Conservation (phyloP, 768 basidiomycete species). For the Russula sp. region DNA sequence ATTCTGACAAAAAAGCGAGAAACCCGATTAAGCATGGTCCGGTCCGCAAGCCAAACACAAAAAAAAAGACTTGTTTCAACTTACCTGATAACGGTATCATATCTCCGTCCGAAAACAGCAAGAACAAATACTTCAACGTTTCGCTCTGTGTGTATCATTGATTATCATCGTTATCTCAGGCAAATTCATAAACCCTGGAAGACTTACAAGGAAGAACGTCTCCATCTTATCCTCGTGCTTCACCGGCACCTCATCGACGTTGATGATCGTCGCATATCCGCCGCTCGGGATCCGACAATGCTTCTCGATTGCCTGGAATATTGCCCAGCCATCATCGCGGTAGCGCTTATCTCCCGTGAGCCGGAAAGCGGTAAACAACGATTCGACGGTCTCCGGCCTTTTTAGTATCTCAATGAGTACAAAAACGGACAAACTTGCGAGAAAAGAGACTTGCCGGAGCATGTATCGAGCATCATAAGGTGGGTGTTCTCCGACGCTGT, state of each 20-base stretch:
- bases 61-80: slow-evolving; percentile 32
- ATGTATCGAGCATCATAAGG: slow-evolving; percentile 91
- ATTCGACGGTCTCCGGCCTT: slow-evolving; percentile 93
- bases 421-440: background rate
- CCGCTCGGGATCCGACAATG: slow-evolving; percentile 75
- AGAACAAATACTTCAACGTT: slow-evolving; percentile 86
- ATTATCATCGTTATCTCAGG: background rate
- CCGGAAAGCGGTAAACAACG: slow-evolving; percentile 88
- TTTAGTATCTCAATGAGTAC: background rate
- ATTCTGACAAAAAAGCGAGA: slow-evolving; percentile 44
- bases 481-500: slow-evolving; percentile 33
- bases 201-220: slow-evolving; percentile 81
- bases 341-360: slow-evolving; percentile 81
- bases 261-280: slow-evolving; percentile 79
- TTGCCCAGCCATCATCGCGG: slow-evolving; percentile 80
- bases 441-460: slow-evolving; percentile 53
- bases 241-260: slow-evolving; percentile 75
- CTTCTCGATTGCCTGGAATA: slow-evolving; percentile 85
- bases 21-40: slow-evolving; percentile 25
- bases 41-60: slow-evolving; percentile 1
- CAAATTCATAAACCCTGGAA: background rate
- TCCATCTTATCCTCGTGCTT: slow-evolving; percentile 88
- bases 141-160: slow-evolving; percentile 55
- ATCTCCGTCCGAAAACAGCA: slow-evolving; percentile 73
- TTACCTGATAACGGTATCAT: slow-evolving; percentile 72